Percentiles rank a stretch among this genome's conserved stretches.
Conservation (phyloP, 2,329 filamentous ascomycete species). For the Colletotrichum cordylinicola region DNA sequence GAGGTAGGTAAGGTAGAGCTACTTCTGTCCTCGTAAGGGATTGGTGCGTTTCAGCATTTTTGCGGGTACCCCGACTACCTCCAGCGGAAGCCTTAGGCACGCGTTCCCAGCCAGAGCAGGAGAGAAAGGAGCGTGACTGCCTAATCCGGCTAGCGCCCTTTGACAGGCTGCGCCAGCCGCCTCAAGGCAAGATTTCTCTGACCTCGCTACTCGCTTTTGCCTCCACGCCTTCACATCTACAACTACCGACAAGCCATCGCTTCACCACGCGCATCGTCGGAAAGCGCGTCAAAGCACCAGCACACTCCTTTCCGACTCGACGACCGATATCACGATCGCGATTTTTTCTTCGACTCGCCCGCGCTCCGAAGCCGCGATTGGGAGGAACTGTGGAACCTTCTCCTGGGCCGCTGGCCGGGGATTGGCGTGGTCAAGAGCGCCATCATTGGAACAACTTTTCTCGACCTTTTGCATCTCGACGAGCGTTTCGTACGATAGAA, state of each 20-base stretch:
- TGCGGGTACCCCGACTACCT: background rate
- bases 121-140: constrained; percentile 27
- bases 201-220: constrained; percentile 42
- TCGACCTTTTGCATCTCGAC: constrained; percentile 37
- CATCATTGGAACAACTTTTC: constrained; percentile 41
- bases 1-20: background rate
- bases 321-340: constrained; percentile 40
- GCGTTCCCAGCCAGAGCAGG: constrained; percentile 21
- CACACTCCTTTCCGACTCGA: constrained; percentile 36
- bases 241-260: constrained; percentile 26
- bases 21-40: background rate
- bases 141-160: constrained; percentile 37
- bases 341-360: constrained; percentile 36
- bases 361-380: constrained; percentile 44
- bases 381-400: constrained; percentile 50
- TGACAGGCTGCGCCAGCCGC: constrained; percentile 35
- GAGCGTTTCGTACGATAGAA: constrained; percentile 28
- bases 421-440: constrained; percentile 47
- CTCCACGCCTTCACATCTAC: constrained; percentile 40
- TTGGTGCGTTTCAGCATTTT: constrained; percentile 1
- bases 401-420: constrained; percentile 53
- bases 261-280: constrained; percentile 57
- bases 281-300: constrained; percentile 45
- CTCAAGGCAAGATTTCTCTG: constrained; percentile 50
- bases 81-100: background rate